Base-by-base conservation (phyloP, 139 green algal genomes). In the Picochlorum sp. region DNA sequence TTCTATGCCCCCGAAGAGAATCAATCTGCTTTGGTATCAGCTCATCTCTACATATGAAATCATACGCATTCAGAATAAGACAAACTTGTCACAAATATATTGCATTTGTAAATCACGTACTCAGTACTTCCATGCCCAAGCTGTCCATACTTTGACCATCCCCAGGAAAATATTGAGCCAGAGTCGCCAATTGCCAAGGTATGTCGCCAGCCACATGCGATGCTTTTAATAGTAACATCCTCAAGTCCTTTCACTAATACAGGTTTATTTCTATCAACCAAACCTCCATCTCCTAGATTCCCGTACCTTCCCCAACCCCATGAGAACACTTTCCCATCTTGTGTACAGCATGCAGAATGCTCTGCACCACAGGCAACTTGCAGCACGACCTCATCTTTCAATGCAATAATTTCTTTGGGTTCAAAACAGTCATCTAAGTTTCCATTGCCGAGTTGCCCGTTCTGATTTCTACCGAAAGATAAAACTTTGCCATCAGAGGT, bases 81-180 rank as follows among this genome's bases (percentile, higher is more conserved):
- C 1, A 3, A 49, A 14, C 23, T 26, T 58, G 8, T 49, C 23
- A 49, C 50, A 58, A 26, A 49, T 14, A 13, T 0, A 26, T 4
- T 26, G 9, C 9, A 58, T 26, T 11, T 26, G 9, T 49, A 10
- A 66, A 11, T 26, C 2, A 24, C 47, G 11, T 63, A 92, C 84
- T 78, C 63, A 11, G 72, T 63, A 75, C 90, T 78, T 0, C 89
- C 89, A 34, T 90, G 83, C 24, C 88, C 88, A 32, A 96, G 80
- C 78, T 96, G 90, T 10, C 87, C 90, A 60, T 95, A 96, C 68
- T 92, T 93, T 77, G 57, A 79, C 90, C 90, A 97, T 58, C 90
- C 90, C 74, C 86, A 95, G 2, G 86, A 90, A 66, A 81, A 94
- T 38, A 97, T 52, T 5, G 26, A 52, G 9, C 90, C 86, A 9